Conservation (phyloP, 2,329 filamentous ascomycete genomes). For the Exophiala alcalophila region DNA sequence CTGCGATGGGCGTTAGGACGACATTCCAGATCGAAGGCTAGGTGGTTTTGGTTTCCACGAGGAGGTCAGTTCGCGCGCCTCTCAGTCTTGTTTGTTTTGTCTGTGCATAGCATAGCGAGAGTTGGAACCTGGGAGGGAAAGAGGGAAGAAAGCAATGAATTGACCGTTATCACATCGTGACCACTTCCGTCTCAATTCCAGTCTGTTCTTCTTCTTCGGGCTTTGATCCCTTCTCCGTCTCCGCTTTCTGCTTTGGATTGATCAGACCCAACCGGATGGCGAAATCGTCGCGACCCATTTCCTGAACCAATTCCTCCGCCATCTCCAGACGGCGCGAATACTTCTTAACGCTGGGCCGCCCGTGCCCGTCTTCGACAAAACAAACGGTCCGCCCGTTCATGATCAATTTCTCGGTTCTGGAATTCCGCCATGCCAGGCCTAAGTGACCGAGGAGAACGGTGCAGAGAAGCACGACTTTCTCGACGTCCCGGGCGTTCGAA, state of each 20-base stretch:
- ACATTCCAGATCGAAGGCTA: conserved; percentile 73
- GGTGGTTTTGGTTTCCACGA: neutral
- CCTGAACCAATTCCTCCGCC: conserved; percentile 40
- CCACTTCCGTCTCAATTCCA: conserved; percentile 8
- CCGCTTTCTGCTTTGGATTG: conserved; percentile 12
- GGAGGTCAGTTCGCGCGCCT: too few species aligned
- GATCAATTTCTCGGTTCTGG: conserved; percentile 46
- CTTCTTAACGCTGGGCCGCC: conserved; percentile 30
- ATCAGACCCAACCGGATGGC: conserved; percentile 40
- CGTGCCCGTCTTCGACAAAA: conserved; percentile 20
- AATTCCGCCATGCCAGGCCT: conserved; percentile 55
- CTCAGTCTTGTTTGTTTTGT: too few species aligned
- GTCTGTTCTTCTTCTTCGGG: neutral
- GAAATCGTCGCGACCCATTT: conserved; percentile 39
- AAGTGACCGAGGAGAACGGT: conserved; percentile 54
- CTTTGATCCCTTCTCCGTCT: too few species aligned
- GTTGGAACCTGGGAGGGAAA: neutral
- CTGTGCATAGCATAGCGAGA: too few species aligned
- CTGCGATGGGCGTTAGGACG: conserved; percentile 93
- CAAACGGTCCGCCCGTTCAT: conserved; percentile 52
- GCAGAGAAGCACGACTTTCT: conserved; percentile 51
- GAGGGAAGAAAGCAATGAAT: neutral
- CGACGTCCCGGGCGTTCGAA: conserved; percentile 55
- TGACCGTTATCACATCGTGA: conserved; percentile 16
- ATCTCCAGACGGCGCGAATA: conserved; percentile 38